These are phyloP conservation scores for Candida sojae DNA, from an alignment of 1,139 yeast genomes.

Conservation along the genomic window DNA sequence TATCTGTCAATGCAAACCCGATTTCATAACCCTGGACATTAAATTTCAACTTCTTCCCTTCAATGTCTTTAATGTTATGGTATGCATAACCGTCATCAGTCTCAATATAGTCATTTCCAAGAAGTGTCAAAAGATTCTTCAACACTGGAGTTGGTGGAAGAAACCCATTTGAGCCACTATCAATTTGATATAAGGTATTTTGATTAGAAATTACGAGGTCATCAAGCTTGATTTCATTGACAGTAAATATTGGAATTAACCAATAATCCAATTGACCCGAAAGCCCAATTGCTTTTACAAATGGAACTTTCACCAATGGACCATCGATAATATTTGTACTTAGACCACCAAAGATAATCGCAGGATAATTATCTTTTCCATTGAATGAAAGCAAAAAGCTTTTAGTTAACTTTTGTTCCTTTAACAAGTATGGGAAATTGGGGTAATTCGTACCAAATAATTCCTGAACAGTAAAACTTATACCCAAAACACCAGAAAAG, in stretches of 20 bases:
- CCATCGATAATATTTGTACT: constrained; percentile 18
- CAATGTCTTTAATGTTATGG: constrained; percentile 11
- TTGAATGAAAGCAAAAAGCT: constrained; percentile 18
- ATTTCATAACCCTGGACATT: constrained; percentile 22
- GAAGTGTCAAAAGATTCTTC: constrained; percentile 17
- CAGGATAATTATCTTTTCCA: constrained; percentile 13
- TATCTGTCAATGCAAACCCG: constrained; percentile 19
- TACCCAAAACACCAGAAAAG: constrained; percentile 20
- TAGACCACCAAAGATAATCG: constrained; percentile 25
- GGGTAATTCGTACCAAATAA: constrained; percentile 15
- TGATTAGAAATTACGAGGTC: constrained; percentile 17
- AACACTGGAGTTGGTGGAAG: constrained; percentile 21
- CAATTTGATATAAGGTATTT: constrained; percentile 20
- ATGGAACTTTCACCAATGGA: constrained; percentile 20
- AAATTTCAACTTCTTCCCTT: constrained; percentile 10
- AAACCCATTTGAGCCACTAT: constrained; percentile 22
- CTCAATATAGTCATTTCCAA: constrained; percentile 13
- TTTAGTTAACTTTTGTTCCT: constrained; percentile 16
- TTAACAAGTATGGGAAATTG: constrained; percentile 18
- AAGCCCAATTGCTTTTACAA: constrained; percentile 10
- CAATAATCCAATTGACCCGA: constrained; percentile 11
- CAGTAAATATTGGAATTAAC: constrained; percentile 19
- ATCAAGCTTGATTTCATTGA: constrained; percentile 17
- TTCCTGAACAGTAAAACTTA: constrained; percentile 19
- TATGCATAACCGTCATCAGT: constrained; percentile 13